phyloP scores from a whole-genome alignment of 2,329 filamentous ascomycete species.

The Exutisphaerella laricina region DNA sequence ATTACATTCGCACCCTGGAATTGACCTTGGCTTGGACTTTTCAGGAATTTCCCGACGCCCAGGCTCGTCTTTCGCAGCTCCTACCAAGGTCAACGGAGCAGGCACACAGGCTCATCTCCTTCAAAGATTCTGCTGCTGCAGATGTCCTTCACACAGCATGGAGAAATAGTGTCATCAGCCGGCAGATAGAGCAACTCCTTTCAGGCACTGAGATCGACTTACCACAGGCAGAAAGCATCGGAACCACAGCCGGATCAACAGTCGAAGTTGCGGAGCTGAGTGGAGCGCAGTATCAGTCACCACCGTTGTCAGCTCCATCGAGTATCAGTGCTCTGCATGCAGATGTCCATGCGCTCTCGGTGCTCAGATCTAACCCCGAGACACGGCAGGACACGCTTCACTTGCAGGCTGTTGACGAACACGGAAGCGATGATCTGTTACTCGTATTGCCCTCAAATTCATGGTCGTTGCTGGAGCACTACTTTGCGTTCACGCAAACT shows the following conservation, averaged over 20 bases:
- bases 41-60: conserved; percentile 51
- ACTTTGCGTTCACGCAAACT: conserved; percentile 68
- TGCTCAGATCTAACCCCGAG: no score
- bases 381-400: background rate
- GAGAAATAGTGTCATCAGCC: conserved; percentile 56
- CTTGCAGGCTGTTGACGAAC: background rate
- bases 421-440: conserved; percentile 5
- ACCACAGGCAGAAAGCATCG: conserved; percentile 3
- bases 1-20: conserved; percentile 70
- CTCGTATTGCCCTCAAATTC: conserved; percentile 47
- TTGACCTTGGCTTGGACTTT: conserved; percentile 63
- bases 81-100: conserved; percentile 43
- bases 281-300: conserved; percentile 14
- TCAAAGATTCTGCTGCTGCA: conserved; percentile 49
- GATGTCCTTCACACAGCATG: conserved; percentile 57
- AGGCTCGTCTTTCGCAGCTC: conserved; percentile 52
- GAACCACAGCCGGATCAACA: no score
- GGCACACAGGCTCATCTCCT: conserved; percentile 46
- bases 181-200: conserved; percentile 58
- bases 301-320: conserved; percentile 18
- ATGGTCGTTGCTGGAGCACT: conserved; percentile 62
- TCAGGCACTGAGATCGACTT: conserved; percentile 38
- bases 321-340: conserved; percentile 7
- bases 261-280: no score
- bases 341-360: background rate